A percentile compares a stretch with the other conserved stretches of the same genome.
Conservation (phyloP, 306 rosid species). For the Castanea mollissima region DNA sequence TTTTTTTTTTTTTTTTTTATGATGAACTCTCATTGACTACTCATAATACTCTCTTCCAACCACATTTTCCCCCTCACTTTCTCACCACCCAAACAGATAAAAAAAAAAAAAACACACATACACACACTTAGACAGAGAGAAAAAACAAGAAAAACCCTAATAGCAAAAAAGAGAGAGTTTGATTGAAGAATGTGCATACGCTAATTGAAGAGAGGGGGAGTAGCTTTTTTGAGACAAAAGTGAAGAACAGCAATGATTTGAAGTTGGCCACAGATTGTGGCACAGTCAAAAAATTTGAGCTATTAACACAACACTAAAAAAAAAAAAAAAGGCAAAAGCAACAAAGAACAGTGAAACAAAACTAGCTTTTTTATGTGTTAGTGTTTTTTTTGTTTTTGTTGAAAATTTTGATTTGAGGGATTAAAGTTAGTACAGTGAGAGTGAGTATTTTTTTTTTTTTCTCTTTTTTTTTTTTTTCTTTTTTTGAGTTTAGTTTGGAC, state of each 20-base stretch:
- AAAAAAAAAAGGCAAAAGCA: neutral
- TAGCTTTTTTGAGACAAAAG: conserved; percentile 81
- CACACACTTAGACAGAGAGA: neutral
- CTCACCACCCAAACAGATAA: conserved; percentile 25
- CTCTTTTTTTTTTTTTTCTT: neutral
- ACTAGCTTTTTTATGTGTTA: neutral
- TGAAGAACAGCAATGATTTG: conserved; percentile 65
- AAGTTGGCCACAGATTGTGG: conserved; percentile 71
- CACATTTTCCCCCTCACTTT: conserved; percentile 42
- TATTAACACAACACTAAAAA: conserved; percentile 10
- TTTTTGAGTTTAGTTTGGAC: conserved; percentile 8
- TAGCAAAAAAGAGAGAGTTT: conserved; percentile 27
- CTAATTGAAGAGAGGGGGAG: conserved; percentile 45
- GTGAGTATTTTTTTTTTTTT: neutral
- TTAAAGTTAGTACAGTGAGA: conserved; percentile 30
- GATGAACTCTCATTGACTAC: conserved; percentile 24
- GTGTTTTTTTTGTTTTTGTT: neutral
- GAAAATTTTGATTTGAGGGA: conserved; percentile 12
- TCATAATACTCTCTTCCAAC: conserved; percentile 27
- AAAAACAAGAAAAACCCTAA: conserved; percentile 48
- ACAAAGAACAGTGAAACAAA: conserved; percentile 31
- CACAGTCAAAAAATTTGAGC: conserved; percentile 52
- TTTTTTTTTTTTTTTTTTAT: neutral
- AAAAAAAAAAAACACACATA: neutral
- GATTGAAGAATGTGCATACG: conserved; percentile 30